Conservation (phyloP, 345 rosid genomes). For the Ceriops tagal region DNA sequence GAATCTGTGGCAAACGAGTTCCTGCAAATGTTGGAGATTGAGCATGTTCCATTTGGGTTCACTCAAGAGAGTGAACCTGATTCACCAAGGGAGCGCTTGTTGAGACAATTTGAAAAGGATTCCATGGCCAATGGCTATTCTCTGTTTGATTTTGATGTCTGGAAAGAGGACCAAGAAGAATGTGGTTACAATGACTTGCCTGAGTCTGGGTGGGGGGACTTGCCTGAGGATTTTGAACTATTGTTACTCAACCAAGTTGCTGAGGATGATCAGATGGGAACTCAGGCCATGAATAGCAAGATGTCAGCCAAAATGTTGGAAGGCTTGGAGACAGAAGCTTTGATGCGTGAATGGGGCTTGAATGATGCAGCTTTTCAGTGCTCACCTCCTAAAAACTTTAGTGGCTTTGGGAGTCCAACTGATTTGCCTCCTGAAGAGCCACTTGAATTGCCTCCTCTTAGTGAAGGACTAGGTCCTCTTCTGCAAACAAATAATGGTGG, state of each 20-base stretch:
- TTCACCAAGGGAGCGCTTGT: constrained; percentile 85
- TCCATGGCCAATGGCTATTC: constrained; percentile 58
- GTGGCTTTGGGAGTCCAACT: constrained; percentile 55
- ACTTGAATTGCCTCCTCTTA: constrained; percentile 64
- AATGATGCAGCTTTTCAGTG: constrained; percentile 63
- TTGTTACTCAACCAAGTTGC: constrained; percentile 50
- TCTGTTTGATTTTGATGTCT: constrained; percentile 52
- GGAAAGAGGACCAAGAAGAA: constrained; percentile 44
- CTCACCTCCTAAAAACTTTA: constrained; percentile 55
- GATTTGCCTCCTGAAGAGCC: constrained; percentile 54
- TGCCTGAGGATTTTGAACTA: constrained; percentile 46
- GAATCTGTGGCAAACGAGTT: constrained; percentile 77
- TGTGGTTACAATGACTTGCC: constrained; percentile 29
- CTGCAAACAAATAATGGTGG: constrained; percentile 83
- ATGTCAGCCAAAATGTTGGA: constrained; percentile 66
- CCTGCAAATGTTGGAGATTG: constrained; percentile 76
- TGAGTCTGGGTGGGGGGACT: constrained; percentile 34
- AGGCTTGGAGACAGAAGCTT: constrained; percentile 74
- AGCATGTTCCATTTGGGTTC: constrained; percentile 63
- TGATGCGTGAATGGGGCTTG: constrained; percentile 93
- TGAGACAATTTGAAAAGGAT: constrained; percentile 87
- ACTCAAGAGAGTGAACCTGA: constrained; percentile 85
- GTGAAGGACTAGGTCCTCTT: constrained; percentile 81
- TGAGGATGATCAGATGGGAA: constrained; percentile 52
- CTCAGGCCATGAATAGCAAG: constrained; percentile 37